Base-by-base conservation (phyloP, 352 stramenopile genomes). In the Globisporangium middletonii region DNA sequence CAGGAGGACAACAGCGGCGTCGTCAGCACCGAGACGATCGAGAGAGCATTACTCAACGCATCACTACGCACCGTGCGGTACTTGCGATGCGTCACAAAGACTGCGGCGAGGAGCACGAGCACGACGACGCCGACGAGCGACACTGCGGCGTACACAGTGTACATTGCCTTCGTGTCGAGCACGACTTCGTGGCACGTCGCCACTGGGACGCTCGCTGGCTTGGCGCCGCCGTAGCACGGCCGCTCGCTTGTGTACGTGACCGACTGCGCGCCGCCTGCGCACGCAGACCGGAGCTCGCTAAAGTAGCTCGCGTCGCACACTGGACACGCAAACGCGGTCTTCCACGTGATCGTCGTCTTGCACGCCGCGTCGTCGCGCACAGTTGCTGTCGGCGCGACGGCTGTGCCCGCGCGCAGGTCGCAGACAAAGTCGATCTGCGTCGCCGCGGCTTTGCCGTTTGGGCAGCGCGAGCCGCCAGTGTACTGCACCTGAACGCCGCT, bases 61-160 rank as follows among this genome's bases (percentile, higher is more conserved):
- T 13, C 8, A 0, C 27, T n/a, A 57, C 64, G 62, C 48, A 81
- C 72, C 23, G 76, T 77, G 64, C 77, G 78, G 61, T 92, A 92
- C 62, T 92, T 92, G 51, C 82, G 79, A 53, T 92, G 79, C 13
- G 82, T 75, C 38, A 89, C 70, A 27, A 90, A 59, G 33, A 92
- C 79, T 0, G 66, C 72, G 50, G 72, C 83, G 69, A 92, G 66
- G 41, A 92, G 64, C 13, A 90, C 57, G 47, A 92, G 27, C 27
- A 92, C 79, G 41, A 92, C 60, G 49, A 89, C 69, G 0, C 72
- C 73, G 0, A 89, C 67, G 9, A 89, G 55, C 18, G 80, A 82
- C 43, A 92, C 72, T 7, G 67, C 77, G 11, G 69, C 76, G 53
- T 92, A 92, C 16, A 88, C 78, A 3, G 73, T 88, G 64, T 87